Conservation (phyloP, 179 eudicot species). For the Monotropa hypopitys region DNA sequence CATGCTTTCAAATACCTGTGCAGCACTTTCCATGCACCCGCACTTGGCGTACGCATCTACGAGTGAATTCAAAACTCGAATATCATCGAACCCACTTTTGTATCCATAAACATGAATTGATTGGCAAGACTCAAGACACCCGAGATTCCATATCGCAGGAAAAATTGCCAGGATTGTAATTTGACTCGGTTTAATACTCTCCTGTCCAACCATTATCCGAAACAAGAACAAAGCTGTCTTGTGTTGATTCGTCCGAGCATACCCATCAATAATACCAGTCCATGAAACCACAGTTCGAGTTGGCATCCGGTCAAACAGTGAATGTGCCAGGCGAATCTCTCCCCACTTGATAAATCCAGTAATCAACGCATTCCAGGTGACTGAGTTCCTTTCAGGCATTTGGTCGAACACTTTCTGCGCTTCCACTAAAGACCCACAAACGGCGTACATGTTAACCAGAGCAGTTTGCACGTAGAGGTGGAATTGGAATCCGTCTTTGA, state of each 20-base stretch:
- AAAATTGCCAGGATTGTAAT: constrained; percentile 40
- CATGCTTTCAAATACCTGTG: constrained; percentile 28
- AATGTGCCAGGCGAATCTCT: constrained; percentile 25
- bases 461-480: constrained; percentile 55
- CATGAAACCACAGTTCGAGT: constrained; percentile 48
- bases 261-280: constrained; percentile 64
- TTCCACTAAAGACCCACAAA: constrained; percentile 24
- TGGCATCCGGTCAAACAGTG: constrained; percentile 46
- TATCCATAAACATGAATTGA: constrained; percentile 35
- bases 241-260: constrained; percentile 22
- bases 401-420: constrained; percentile 48
- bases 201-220: constrained; percentile 22
- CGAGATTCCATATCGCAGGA: constrained; percentile 32
- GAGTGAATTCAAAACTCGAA: constrained; percentile 39
- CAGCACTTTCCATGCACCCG: constrained; percentile 46
- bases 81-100: constrained; percentile 27
- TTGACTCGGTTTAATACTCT: constrained; percentile 38
- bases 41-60: constrained; percentile 55
- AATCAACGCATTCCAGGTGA: constrained; percentile 57
- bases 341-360: constrained; percentile 48
- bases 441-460: constrained; percentile 43
- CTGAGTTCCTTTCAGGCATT: constrained; percentile 54
- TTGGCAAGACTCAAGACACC: constrained; percentile 37
- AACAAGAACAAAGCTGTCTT: constrained; percentile 34
- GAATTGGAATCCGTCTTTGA: constrained; percentile 27